Conservation (phyloP, 331 rosid genomes). For the Acacia concinna region DNA sequence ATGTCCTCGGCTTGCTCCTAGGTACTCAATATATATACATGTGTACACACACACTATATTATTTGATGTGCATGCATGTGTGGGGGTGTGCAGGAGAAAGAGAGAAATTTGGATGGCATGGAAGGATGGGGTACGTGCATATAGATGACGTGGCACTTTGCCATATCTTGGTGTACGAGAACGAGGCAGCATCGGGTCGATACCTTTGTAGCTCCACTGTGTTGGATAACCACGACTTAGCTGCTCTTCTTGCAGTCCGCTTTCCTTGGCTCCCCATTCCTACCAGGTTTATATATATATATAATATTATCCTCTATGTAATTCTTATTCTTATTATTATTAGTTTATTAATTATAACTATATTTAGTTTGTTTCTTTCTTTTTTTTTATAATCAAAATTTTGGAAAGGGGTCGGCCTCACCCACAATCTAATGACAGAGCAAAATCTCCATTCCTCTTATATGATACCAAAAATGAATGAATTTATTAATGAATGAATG, state of each 20-base stretch:
- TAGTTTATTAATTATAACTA: neutral
- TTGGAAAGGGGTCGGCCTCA: too few relatives aligned
- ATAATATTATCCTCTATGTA: neutral
- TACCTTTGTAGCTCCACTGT: slow-evolving; percentile 67
- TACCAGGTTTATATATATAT: slow-evolving; percentile 55
- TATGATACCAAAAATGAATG: too few relatives aligned
- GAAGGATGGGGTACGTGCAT: slow-evolving; percentile 88
- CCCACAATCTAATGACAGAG: too few relatives aligned
- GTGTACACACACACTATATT: neutral
- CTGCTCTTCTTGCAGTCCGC: slow-evolving; percentile 44
- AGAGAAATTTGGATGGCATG: slow-evolving; percentile 57
- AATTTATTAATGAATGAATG: too few relatives aligned
- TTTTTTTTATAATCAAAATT: too few relatives aligned
- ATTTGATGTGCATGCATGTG: neutral
- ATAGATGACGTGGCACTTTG: slow-evolving; percentile 78
- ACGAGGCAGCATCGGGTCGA: slow-evolving; percentile 54
- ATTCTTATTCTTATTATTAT: neutral
- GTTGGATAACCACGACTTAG: slow-evolving; percentile 50
- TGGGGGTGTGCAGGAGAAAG: slow-evolving; percentile 52
- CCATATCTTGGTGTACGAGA: slow-evolving; percentile 67
- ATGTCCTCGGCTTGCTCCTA: slow-evolving; percentile 66
- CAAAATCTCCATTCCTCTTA: too few relatives aligned
- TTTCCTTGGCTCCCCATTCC: slow-evolving; percentile 72
- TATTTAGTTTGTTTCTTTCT: too few relatives aligned
- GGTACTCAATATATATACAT: slow-evolving; percentile 34